Percentiles rank a stretch among this genome's conserved stretches.
Conservation (phyloP, 129 eudicot genomes). For the Chrysanthemum lavandulifolium region DNA sequence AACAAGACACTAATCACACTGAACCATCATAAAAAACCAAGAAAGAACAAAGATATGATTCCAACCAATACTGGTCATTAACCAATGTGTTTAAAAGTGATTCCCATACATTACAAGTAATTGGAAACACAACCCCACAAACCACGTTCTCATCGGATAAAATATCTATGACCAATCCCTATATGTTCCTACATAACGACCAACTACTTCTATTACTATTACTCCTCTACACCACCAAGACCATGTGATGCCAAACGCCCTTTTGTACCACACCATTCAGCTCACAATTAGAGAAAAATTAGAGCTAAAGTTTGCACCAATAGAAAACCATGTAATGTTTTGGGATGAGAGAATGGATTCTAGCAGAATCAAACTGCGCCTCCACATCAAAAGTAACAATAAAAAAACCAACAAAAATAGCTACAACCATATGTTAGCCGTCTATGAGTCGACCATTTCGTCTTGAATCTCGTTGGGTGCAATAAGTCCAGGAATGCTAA, state of each 20-base stretch:
- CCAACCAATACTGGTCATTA: slow-evolving; percentile 11
- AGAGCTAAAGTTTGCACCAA: slow-evolving; percentile 25
- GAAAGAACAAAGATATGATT: neutral
- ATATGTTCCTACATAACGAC: slow-evolving; percentile 27
- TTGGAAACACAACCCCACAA: slow-evolving; percentile 20
- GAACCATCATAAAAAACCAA: neutral
- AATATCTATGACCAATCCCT: slow-evolving; percentile 20
- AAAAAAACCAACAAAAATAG: slow-evolving; percentile 21
- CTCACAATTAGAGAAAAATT: slow-evolving; percentile 25
- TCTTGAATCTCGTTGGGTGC: slow-evolving; percentile 98
- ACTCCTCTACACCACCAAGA: slow-evolving; percentile 21
- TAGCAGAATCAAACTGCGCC: slow-evolving; percentile 13
- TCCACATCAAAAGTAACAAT: slow-evolving; percentile 11
- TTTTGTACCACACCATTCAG: slow-evolving; percentile 9
- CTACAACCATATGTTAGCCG: slow-evolving; percentile 19
- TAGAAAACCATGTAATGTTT: slow-evolving; percentile 18
- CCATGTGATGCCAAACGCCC: slow-evolving; percentile 15
- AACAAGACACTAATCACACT: too few relatives aligned
- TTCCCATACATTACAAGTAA: slow-evolving; percentile 38
- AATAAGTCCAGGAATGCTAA: slow-evolving; percentile 85
- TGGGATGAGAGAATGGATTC: slow-evolving; percentile 16
- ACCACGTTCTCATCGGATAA: slow-evolving; percentile 17
- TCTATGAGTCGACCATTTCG: slow-evolving; percentile 83
- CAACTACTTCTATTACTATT: slow-evolving; percentile 16
- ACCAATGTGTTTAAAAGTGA: slow-evolving; percentile 24